These are phyloP conservation scores for Backusella tarrabulga DNA, from an alignment of 192 early-diverging fungal species.

Conservation along the genomic window DNA sequence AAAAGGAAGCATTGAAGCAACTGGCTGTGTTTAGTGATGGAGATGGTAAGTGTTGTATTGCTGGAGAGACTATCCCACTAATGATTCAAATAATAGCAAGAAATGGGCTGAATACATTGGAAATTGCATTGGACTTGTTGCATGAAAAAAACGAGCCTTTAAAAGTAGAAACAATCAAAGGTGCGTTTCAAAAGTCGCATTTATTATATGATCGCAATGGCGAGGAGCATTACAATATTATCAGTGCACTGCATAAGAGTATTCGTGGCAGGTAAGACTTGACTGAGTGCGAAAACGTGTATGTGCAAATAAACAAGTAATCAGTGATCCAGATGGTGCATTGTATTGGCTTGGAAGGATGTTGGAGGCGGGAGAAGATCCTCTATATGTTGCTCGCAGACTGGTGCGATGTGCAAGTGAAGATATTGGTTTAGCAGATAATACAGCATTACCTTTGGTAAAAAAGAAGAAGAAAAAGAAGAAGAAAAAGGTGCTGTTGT, in stretches of 20 bases:
- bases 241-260: constrained; percentile 88
- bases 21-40: constrained; percentile 77
- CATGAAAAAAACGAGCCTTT: constrained; percentile 18
- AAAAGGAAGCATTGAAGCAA: constrained; percentile 38
- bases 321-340: constrained; percentile 69
- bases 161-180: constrained; percentile 55
- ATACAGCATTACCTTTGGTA: constrained; percentile 68
- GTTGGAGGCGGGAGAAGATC: constrained; percentile 88
- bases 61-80: neutral
- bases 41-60: constrained; percentile 48
- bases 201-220: constrained; percentile 79
- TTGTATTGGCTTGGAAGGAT: constrained; percentile 92
- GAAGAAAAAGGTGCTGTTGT: neutral
- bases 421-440: constrained; percentile 88
- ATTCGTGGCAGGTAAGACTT: constrained; percentile 67
- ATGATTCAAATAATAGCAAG: constrained; percentile 41
- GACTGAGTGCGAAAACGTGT: neutral
- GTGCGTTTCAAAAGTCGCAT: constrained; percentile 76
- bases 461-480: neutral
- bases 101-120: constrained; percentile 64
- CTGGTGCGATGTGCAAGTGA: constrained; percentile 82
- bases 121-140: constrained; percentile 47
- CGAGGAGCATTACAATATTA: constrained; percentile 90
- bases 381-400: constrained; percentile 78
- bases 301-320: neutral